Evolutionary conservation across 1,284 basidiomycete species (phyloP), one percentile per base, ranked within the genome.

Genomic region (Microbotryum lychnidis-dioicae): DNA sequence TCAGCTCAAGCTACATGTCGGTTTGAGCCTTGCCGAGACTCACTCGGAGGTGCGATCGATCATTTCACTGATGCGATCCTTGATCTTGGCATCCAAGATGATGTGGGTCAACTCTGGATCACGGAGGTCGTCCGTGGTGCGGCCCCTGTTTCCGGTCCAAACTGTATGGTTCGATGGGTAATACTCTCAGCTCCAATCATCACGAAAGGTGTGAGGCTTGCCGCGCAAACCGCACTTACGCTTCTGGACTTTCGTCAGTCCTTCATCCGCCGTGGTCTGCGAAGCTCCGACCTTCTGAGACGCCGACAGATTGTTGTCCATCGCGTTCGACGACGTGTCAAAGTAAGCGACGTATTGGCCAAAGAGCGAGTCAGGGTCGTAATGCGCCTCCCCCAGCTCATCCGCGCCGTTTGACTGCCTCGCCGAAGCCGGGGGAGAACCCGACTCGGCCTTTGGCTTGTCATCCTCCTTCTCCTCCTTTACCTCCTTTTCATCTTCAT

Each of bases 91-190:
- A 21, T 49, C 42, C 61, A 91, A 74, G 48, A 94, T 78, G 48
- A 94, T 77, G 73, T 94, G 91, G 0, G 91, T 93, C 42, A 94
- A 77, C 70, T 85, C 87, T 8, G 84, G 80, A 57, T 93, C 83
- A 57, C 82, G 75, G 3, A 94, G 77, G 59, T 81, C 81, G 6
- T 80, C 61, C 0, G 73, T 83, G 20, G 91, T 71, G 54, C 77
- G 80, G 1, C 91, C 91, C 44, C 90, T 90, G 66, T 89, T 83
- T 3, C 81, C 77, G 12, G 69, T 75, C 56, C 94, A 84, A 16
- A 79, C 72, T 59, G 52, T 5, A 6, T n/a, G 6, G n/a, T 29
- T 50, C 10, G 37, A 58, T 10, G 54, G 7, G 7, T 31, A 31
- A 2, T 8, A 31, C 31, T 64, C 21, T 25, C 18, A 29, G 29